phyloP scores from a whole-genome alignment of 805 yeast genomes.

The Nakazawaea pomicola region DNA sequence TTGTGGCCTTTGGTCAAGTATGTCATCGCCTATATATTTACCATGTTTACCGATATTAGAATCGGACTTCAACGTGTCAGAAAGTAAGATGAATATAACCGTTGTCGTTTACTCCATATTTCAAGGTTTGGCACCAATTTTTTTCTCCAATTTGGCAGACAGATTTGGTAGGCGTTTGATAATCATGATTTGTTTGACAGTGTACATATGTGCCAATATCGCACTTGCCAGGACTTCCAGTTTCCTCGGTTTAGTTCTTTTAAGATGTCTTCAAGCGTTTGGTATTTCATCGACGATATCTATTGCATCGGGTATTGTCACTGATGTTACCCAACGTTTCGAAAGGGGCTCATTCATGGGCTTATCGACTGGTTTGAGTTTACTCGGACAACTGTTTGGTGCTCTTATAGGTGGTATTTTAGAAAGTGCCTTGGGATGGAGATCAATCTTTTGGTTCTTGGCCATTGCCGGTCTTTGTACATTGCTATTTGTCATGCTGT shows the following conservation, averaged over 20 bases:
- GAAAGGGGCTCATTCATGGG: constrained; percentile 74
- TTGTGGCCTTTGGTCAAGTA: constrained; percentile 56
- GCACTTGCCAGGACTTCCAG: constrained; percentile 57
- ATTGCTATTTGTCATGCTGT: constrained; percentile 24
- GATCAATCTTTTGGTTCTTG: constrained; percentile 73
- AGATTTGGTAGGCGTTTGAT: constrained; percentile 68
- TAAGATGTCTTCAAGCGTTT: constrained; percentile 73
- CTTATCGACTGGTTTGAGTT: constrained; percentile 54
- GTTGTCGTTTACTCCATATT: constrained; percentile 71
- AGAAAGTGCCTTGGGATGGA: constrained; percentile 60
- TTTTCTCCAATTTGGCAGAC: constrained; percentile 68
- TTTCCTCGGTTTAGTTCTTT: constrained; percentile 57
- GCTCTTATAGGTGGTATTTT: constrained; percentile 60
- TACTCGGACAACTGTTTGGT: constrained; percentile 74
- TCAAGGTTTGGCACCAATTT: constrained; percentile 74
- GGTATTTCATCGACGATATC: constrained; percentile 76
- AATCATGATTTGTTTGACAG: constrained; percentile 44
- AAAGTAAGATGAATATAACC: constrained; percentile 59
- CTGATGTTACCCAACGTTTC: constrained; percentile 61
- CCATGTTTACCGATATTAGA: constrained; percentile 66
- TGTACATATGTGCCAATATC: constrained; percentile 57
- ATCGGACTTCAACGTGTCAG: constrained; percentile 46
- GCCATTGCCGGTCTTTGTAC: constrained; percentile 57
- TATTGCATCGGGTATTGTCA: constrained; percentile 63
- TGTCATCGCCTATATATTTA: constrained; percentile 74